A percentile compares a stretch with the other conserved stretches of the same genome.
Evolutionary conservation across 108 stramenopile genomes (phyloP).

Genomic region (Epipyxis sp.): DNA sequence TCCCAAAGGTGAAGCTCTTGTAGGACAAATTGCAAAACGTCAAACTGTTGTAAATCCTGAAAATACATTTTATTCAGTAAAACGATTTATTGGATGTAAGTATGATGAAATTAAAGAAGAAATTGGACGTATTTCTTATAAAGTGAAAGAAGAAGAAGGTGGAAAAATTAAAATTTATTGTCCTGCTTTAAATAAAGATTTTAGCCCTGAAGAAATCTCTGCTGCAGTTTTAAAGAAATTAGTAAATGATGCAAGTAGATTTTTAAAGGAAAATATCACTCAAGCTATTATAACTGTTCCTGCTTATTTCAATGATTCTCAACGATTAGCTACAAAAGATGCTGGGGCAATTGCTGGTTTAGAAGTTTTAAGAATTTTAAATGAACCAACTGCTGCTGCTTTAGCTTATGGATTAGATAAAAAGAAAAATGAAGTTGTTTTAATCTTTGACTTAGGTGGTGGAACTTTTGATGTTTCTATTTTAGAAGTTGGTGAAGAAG

Average conservation of each 20-base stretch:
- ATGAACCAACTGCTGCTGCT: background rate
- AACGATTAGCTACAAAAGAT: background rate
- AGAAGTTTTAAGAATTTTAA: background rate
- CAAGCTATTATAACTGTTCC: background rate
- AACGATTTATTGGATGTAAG: background rate
- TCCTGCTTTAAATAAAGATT: background rate
- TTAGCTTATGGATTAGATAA: background rate
- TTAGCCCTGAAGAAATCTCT: background rate
- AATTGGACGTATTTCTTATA: background rate
- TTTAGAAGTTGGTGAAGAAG: background rate
- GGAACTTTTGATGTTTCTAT: background rate
- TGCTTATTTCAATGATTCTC: background rate
- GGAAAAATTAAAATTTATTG: background rate
- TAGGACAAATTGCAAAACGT: background rate
- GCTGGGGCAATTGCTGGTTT: background rate
- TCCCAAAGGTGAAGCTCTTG: background rate
- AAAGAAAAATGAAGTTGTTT: background rate
- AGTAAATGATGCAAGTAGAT: background rate
- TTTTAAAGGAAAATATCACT: background rate
- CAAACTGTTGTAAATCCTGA: background rate
- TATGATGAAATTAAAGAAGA: background rate
- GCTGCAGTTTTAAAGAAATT: background rate
- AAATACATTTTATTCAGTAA: background rate
- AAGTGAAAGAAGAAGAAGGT: background rate
- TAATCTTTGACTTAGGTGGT: background rate